phyloP scores from a whole-genome alignment of 2,329 filamentous ascomycete genomes.

The Fusarium odoratissimum region DNA sequence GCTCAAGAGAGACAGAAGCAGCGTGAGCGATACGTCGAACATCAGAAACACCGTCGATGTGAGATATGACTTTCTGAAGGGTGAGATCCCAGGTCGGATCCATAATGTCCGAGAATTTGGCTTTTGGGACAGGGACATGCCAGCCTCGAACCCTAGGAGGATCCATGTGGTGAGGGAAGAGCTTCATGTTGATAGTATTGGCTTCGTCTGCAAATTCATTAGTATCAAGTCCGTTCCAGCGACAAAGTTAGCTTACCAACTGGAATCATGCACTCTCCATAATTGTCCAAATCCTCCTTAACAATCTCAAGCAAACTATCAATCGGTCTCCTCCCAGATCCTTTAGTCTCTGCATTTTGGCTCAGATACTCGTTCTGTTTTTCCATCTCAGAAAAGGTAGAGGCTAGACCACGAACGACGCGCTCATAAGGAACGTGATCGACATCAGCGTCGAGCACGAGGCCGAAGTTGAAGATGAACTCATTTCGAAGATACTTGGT shows the following conservation, averaged over 20 bases:
- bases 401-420: constrained; percentile 86
- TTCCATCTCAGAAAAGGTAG: constrained; percentile 89
- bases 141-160: constrained; percentile 84
- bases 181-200: constrained; percentile 95
- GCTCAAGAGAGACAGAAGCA: constrained; percentile 86
- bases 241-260: constrained; percentile 68
- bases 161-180: constrained; percentile 84
- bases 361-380: constrained; percentile 89
- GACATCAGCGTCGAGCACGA: constrained; percentile 75
- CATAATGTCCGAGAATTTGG: constrained; percentile 72
- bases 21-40: constrained; percentile 86
- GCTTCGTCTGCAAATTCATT: constrained; percentile 73
- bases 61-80: constrained; percentile 80
- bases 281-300: constrained; percentile 92
- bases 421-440: constrained; percentile 85
- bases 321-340: constrained; percentile 71
- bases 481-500: constrained; percentile 89
- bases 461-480: constrained; percentile 98
- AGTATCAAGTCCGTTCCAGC: too few species aligned
- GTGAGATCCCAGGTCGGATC: constrained; percentile 80
- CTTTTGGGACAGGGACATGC: constrained; percentile 87
- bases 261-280: constrained; percentile 98
- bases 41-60: constrained; percentile 92
- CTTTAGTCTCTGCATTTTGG: constrained; percentile 62
- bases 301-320: constrained; percentile 85